Evolutionary conservation across 768 basidiomycete genomes (phyloP).

Genomic region (Stropharia rugosoannulata): DNA sequence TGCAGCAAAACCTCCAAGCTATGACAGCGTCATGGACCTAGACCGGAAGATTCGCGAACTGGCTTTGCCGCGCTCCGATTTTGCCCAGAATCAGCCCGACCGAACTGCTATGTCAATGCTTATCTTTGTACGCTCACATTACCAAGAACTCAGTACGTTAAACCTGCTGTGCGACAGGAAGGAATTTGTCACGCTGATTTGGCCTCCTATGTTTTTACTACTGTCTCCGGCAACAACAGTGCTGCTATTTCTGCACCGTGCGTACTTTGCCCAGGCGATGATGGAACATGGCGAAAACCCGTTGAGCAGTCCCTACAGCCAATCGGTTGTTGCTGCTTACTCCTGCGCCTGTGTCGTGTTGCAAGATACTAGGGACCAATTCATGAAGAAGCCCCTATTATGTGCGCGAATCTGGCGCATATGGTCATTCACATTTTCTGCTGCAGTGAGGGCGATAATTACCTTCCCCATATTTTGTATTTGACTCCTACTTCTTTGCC

Average conservation of each 20-base stretch:
- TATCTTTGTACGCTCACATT: conserved; percentile 39
- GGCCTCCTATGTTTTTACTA: background rate
- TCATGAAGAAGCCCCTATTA: conserved; percentile 40
- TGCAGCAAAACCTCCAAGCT: conserved; percentile 41
- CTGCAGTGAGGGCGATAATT: conserved; percentile 39
- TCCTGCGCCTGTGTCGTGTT: conserved; percentile 48
- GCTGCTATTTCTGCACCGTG: conserved; percentile 54
- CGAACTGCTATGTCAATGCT: conserved; percentile 41
- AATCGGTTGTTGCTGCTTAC: conserved; percentile 54
- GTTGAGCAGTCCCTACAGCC: conserved; percentile 43
- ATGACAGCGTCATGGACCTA: conserved; percentile 46
- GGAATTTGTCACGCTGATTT: background rate
- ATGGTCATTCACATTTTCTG: conserved; percentile 57
- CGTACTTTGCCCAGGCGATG: conserved; percentile 58
- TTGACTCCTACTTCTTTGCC: too few species aligned
- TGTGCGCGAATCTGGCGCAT: conserved; percentile 55
- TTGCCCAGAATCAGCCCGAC: conserved; percentile 19
- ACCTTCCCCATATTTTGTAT: background rate
- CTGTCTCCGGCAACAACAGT: conserved; percentile 28
- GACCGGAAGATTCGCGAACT: conserved; percentile 48
- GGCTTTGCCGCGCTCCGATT: conserved; percentile 23
- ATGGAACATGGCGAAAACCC: conserved; percentile 47
- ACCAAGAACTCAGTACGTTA: conserved; percentile 43
- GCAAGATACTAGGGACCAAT: conserved; percentile 38
- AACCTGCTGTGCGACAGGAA: background rate